Percentiles rank a stretch among this genome's conserved stretches.
These are phyloP conservation scores for Canna indica DNA, from an alignment of 176 grass and related monocot species.

Conservation along the genomic window DNA sequence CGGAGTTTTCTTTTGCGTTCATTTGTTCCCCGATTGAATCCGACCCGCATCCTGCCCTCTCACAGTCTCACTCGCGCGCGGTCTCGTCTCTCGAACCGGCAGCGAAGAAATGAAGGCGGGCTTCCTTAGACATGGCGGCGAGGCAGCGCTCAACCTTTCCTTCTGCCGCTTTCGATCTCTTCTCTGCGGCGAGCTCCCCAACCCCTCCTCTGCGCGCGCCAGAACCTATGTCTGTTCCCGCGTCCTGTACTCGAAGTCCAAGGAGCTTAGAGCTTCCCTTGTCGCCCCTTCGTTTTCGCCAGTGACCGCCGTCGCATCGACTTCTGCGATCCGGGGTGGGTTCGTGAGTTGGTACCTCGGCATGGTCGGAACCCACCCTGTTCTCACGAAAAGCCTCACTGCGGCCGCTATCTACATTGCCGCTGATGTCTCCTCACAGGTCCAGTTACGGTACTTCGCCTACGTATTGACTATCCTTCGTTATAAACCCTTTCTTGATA, in stretches of 20 bases:
- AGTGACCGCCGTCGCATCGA: neutral
- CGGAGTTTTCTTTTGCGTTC: too few relatives aligned
- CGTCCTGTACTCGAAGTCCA: conserved; percentile 36
- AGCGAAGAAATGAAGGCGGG: neutral
- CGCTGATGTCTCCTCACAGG: conserved; percentile 82
- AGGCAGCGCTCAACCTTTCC: neutral
- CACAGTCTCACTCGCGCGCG: neutral
- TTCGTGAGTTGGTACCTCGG: conserved; percentile 66
- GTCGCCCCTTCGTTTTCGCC: conserved; percentile 15
- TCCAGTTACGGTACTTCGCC: conserved; percentile 2
- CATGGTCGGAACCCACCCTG: conserved; percentile 51
- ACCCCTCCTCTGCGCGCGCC: neutral
- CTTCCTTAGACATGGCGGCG: neutral
- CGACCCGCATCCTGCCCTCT: neutral
- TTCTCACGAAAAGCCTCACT: conserved; percentile 90
- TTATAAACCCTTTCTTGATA: neutral
- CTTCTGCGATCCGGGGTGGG: conserved; percentile 7
- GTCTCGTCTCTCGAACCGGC: neutral
- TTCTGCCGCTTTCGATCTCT: neutral
- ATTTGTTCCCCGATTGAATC: too few relatives aligned
- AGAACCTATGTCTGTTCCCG: conserved; percentile 30
- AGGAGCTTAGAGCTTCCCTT: neutral
- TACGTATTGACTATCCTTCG: neutral
- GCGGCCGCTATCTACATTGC: conserved; percentile 66
- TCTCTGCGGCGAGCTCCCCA: neutral